phyloP scores from a whole-genome alignment of 768 basidiomycete genomes.

The Xerocomus potaroensis region DNA sequence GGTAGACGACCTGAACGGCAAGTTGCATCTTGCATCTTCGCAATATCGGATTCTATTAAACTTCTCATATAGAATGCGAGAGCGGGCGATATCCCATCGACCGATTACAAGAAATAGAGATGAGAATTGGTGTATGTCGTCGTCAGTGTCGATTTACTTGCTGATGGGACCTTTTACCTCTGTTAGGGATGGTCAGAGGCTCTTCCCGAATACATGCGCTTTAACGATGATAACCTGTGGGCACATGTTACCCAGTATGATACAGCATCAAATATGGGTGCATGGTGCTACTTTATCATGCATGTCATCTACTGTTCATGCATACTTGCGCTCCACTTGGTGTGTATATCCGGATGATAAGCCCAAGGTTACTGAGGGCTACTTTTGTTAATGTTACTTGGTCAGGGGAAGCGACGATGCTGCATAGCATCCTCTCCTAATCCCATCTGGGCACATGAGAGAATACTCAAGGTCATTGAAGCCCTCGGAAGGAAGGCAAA shows the following conservation, averaged over 20 bases:
- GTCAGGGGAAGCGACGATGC: slow-evolving; percentile 32
- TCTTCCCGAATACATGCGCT: slow-evolving; percentile 69
- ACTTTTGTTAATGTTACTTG: background rate
- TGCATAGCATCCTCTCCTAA: slow-evolving; percentile 23
- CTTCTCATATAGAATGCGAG: slow-evolving; percentile 24
- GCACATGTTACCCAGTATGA: slow-evolving; percentile 76
- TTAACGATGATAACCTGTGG: slow-evolving; percentile 62
- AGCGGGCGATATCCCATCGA: slow-evolving; percentile 27
- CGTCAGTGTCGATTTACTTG: background rate
- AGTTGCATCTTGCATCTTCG: slow-evolving; percentile 16
- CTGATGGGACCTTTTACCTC: slow-evolving; percentile 8
- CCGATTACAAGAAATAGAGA: slow-evolving; percentile 39
- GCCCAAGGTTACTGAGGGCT: background rate
- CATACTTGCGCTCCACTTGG: slow-evolving; percentile 58
- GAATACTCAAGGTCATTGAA: slow-evolving; percentile 37
- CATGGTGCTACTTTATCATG: slow-evolving; percentile 78
- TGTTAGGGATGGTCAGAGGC: slow-evolving; percentile 58
- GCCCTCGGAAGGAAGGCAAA: slow-evolving; percentile 39
- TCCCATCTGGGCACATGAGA: slow-evolving; percentile 35
- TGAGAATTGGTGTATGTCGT: slow-evolving; percentile 36
- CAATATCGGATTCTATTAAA: slow-evolving; percentile 20
- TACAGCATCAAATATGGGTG: slow-evolving; percentile 71
- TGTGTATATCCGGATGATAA: slow-evolving; percentile 33
- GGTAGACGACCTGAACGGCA: slow-evolving; percentile 50
- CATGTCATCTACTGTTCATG: slow-evolving; percentile 71